phyloP scores from a whole-genome alignment of 169 alveolate species.

The Eimeria acervulina region DNA sequence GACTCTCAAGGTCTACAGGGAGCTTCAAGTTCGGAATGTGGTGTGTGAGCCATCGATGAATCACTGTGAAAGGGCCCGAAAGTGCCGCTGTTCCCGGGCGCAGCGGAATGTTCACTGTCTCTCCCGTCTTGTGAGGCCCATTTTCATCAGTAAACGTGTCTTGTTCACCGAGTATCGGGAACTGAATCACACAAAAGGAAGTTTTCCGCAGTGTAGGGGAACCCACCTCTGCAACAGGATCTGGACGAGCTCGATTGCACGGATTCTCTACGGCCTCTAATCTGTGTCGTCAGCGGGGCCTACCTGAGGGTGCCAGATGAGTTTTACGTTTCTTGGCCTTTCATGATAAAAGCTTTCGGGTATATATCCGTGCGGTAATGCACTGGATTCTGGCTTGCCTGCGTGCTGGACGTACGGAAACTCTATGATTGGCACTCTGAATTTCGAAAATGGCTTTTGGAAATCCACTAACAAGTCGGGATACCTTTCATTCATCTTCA shows the following conservation, averaged over 20 bases:
- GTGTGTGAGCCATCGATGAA: slow-evolving; percentile 36
- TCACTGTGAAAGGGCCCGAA: slow-evolving; percentile 56
- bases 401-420: slow-evolving; percentile 68
- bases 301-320: slow-evolving; percentile 66
- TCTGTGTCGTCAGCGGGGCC: not conserved
- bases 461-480: slow-evolving; percentile 23
- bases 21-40: slow-evolving; percentile 55
- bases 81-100: slow-evolving; percentile 57
- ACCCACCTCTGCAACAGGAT: not conserved
- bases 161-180: slow-evolving; percentile 46
- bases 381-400: slow-evolving; percentile 51
- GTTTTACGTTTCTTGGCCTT: slow-evolving; percentile 14
- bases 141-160: slow-evolving; percentile 54
- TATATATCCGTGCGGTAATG: slow-evolving; percentile 39
- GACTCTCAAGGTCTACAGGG: slow-evolving; percentile 59
- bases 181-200: slow-evolving; percentile 32
- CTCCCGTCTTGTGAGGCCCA: slow-evolving; percentile 29
- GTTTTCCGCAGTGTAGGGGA: not conserved
- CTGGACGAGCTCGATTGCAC: not conserved
- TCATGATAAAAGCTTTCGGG: slow-evolving; percentile 53
- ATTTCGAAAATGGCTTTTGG: slow-evolving; percentile 57
- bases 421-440: slow-evolving; percentile 67
- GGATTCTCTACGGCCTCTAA: not conserved
- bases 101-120: slow-evolving; percentile 42
- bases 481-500: not conserved